phyloP scores from a whole-genome alignment of 1,284 basidiomycete genomes.

The Xanthoconium separans region DNA sequence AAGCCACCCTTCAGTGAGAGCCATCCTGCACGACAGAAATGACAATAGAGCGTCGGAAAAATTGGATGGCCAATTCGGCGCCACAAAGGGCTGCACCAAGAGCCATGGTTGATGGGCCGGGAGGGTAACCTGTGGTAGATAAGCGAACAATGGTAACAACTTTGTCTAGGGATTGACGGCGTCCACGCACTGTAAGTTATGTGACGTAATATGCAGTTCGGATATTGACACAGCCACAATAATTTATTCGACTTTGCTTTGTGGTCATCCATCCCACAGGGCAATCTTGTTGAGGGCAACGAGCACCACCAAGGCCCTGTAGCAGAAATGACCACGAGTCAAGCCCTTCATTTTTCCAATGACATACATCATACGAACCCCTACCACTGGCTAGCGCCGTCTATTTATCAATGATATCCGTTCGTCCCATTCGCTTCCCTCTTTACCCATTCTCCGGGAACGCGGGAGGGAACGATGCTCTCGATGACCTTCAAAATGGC shows the following conservation, averaged over 20 bases:
- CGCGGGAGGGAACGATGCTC: conserved; percentile 20
- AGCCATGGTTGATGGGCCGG: conserved; percentile 12
- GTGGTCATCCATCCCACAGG: conserved; percentile 11
- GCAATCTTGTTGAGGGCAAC: not conserved
- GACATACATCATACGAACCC: conserved; percentile 2
- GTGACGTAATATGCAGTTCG: too few relatives aligned
- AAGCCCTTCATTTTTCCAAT: conserved; percentile 5
- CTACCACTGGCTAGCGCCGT: not conserved
- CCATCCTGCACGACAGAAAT: conserved; percentile 18
- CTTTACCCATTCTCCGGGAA: conserved; percentile 10
- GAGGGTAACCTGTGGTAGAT: conserved; percentile 1
- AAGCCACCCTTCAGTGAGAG: conserved; percentile 7
- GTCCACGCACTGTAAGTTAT: too few relatives aligned
- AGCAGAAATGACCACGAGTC: conserved; percentile 12
- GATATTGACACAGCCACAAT: not conserved
- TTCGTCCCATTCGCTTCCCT: conserved; percentile 11
- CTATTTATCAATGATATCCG: conserved; percentile 6
- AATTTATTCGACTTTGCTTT: not conserved
- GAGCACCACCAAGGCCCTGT: conserved; percentile 4
- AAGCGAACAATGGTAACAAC: not conserved
- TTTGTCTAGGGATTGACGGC: too few relatives aligned
- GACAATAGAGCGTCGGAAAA: conserved; percentile 5
- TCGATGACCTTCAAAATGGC: conserved; percentile 47
- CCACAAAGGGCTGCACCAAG: not conserved
- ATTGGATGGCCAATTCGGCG: not conserved